These are phyloP conservation scores for Trifolium fragiferum DNA, from an alignment of 306 rosid genomes.

Conservation along the genomic window DNA sequence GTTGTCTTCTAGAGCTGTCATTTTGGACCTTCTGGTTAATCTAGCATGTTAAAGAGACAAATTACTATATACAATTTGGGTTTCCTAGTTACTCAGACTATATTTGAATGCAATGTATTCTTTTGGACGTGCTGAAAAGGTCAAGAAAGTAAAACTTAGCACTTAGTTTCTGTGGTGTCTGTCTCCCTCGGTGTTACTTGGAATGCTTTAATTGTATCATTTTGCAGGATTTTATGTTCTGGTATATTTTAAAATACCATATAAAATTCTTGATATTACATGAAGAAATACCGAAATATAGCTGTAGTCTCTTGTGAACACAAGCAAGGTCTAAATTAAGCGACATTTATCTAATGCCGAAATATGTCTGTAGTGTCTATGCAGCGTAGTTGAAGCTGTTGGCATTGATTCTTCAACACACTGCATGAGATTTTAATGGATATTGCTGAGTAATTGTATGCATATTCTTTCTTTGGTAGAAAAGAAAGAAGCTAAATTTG, in stretches of 20 bases:
- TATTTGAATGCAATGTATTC: constrained; percentile 46
- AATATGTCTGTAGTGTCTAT: too few relatives aligned
- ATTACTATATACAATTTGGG: not conserved
- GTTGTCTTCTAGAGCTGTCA: constrained; percentile 74
- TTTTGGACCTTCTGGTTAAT: constrained; percentile 15
- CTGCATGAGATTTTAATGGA: not conserved
- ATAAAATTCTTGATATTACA: constrained; percentile 1
- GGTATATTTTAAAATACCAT: constrained; percentile 15
- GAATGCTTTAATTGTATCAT: constrained; percentile 4
- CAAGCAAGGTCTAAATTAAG: constrained; percentile 20
- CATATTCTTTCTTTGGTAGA: too few relatives aligned
- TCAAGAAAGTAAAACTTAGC: constrained; percentile 49
- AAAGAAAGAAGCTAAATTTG: too few relatives aligned
- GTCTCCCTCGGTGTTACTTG: constrained; percentile 17
- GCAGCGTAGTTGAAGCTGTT: not conserved
- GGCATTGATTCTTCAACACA: not conserved
- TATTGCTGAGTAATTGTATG: not conserved
- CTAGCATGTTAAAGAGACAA: constrained; percentile 21
- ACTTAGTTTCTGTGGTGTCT: constrained; percentile 25
- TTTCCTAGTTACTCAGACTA: constrained; percentile 25
- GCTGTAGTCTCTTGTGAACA: not conserved
- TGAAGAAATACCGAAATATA: not conserved
- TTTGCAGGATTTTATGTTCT: not conserved
- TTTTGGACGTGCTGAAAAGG: constrained; percentile 55
- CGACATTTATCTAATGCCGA: not conserved